phyloP scores from a whole-genome alignment of 208 protist genomes.

The Acanthamoeba healyi region DNA sequence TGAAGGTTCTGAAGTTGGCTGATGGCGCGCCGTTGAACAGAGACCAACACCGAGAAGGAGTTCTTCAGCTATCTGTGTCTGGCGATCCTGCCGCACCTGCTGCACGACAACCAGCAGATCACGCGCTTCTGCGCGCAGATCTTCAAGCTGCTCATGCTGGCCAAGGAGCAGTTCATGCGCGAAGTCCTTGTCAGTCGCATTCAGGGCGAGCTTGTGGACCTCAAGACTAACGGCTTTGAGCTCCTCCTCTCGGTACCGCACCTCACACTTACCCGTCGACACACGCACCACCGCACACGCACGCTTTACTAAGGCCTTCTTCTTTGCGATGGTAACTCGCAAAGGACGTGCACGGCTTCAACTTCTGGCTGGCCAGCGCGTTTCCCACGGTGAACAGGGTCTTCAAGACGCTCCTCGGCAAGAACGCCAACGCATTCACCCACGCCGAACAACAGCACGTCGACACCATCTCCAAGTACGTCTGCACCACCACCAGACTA shows the following conservation, averaged over 20 bases:
- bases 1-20: too few species aligned
- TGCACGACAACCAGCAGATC: conserved; percentile 72
- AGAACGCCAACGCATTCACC: conserved; percentile 35
- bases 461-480: conserved; percentile 49
- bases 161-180: conserved; percentile 72
- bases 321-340: background rate
- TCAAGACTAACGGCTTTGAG: conserved; percentile 57
- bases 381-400: conserved; percentile 5
- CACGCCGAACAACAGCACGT: conserved; percentile 27
- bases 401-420: conserved; percentile 33
- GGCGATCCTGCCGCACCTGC: conserved; percentile 26
- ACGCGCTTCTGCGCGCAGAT: conserved; percentile 34
- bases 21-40: too few species aligned
- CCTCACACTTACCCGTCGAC: background rate
- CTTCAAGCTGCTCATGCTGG: conserved; percentile 63
- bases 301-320: background rate
- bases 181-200: conserved; percentile 42
- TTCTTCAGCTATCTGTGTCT: conserved; percentile 69
- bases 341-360: conserved; percentile 52
- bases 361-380: conserved; percentile 50
- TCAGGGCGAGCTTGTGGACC: conserved; percentile 66
- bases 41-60: conserved; percentile 58
- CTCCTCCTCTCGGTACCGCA: conserved; percentile 36
- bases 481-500: too few species aligned
- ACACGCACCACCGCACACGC: too few species aligned